These are phyloP conservation scores for Ganoderma multipileum DNA, from an alignment of 1,284 basidiomycete genomes.

Conservation along the genomic window DNA sequence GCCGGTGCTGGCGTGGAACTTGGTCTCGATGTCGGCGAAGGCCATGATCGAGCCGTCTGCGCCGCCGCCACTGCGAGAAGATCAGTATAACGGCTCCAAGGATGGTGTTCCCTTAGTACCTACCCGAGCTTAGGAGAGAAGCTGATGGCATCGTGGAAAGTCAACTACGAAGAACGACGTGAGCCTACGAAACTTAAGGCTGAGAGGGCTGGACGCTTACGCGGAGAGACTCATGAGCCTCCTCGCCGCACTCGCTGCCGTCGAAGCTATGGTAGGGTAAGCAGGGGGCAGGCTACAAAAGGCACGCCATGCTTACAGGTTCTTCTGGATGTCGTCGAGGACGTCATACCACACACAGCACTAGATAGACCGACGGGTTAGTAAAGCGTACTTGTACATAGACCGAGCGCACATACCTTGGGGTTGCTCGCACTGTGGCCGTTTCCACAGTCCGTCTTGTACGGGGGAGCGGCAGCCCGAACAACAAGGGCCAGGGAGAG, in stretches of 20 bases:
- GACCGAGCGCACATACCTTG: constrained; percentile 25
- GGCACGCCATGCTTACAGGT: constrained; percentile 8
- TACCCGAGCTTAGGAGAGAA: constrained; percentile 35
- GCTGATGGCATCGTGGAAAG: constrained; percentile 34
- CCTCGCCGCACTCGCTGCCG: constrained; percentile 34
- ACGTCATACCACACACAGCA: constrained; percentile 29
- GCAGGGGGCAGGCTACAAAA: background rate
- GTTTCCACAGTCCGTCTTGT: constrained; percentile 29
- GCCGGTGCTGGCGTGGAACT: constrained; percentile 37
- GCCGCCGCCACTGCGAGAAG: background rate
- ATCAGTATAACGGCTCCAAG: background rate
- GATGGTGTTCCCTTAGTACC: background rate
- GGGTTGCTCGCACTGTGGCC: constrained; percentile 40
- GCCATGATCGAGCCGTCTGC: constrained; percentile 38
- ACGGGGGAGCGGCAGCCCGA: constrained; percentile 19
- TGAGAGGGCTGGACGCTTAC: constrained; percentile 4
- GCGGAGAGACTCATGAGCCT: constrained; percentile 35
- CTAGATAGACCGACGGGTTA: constrained; percentile 1
- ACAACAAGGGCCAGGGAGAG: constrained; percentile 19
- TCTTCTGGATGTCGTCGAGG: constrained; percentile 27
- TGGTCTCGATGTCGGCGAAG: constrained; percentile 36
- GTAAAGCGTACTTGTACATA: too few species aligned
- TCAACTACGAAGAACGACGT: constrained; percentile 19
- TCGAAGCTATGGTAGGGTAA: constrained; percentile 15
- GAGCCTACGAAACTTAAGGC: background rate